Percentiles rank a stretch among this genome's conserved stretches.
Evolutionary conservation across 495 filamentous ascomycete species (phyloP).

Genomic region (Symbiotaphrina buchneri): DNA sequence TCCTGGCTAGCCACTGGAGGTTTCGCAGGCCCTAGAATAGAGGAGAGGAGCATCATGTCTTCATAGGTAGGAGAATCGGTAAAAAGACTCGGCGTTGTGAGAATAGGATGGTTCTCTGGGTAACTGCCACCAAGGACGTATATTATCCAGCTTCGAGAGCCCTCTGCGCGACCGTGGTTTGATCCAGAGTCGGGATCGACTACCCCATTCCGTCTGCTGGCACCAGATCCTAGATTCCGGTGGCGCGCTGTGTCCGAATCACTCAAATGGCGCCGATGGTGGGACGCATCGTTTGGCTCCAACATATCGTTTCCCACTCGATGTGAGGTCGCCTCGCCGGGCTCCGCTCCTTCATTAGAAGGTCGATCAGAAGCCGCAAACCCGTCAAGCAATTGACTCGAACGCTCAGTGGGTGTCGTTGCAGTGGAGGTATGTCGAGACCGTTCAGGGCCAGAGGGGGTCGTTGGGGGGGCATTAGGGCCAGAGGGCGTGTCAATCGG

Average conservation of each 20-base stretch:
- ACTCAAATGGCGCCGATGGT: conserved; percentile 28
- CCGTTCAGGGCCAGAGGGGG: no score
- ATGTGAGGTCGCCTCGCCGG: no score
- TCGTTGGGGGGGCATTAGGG: no score
- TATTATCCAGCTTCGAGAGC: conserved; percentile 48
- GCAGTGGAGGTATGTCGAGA: no score
- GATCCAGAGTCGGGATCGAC: conserved; percentile 23
- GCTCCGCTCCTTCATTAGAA: no score
- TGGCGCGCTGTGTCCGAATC: conserved; percentile 39
- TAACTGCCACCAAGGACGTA: conserved; percentile 60
- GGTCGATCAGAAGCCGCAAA: no score
- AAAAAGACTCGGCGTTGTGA: conserved; percentile 55
- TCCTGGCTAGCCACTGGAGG: conserved; percentile 47
- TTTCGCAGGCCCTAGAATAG: conserved; percentile 50
- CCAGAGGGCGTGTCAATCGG: no score
- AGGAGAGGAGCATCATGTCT: conserved; percentile 55
- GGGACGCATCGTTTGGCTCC: no score
- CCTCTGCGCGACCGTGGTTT: conserved; percentile 9
- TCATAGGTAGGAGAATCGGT: conserved; percentile 40
- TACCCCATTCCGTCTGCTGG: conserved; percentile 39
- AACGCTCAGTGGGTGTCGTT: no score
- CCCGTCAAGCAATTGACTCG: no score
- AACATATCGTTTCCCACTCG: no score
- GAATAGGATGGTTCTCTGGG: conserved; percentile 53
- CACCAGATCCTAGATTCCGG: conserved; percentile 35